Percentiles rank a stretch among this genome's conserved stretches.
Conservation (phyloP, 2,329 filamentous ascomycete genomes). For the Botrytis fabae region DNA sequence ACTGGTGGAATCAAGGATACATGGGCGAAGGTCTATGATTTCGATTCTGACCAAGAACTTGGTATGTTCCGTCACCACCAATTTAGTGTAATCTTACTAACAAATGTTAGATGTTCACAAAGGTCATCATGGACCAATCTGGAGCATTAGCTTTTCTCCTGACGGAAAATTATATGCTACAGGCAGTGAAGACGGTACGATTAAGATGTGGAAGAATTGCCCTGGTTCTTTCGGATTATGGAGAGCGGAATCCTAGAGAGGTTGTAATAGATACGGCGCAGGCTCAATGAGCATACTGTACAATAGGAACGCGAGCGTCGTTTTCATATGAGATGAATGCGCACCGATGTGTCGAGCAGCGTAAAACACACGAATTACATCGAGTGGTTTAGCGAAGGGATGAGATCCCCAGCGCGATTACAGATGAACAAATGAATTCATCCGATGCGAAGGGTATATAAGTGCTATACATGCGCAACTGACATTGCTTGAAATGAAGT, state of each 20-base stretch:
- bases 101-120: constrained; percentile 75
- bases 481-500: neutral
- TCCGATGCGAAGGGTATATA: neutral
- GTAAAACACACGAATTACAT: neutral
- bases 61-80: constrained; percentile 48
- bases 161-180: constrained; percentile 96
- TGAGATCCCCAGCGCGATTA: neutral
- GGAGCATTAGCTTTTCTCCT: constrained; percentile 92
- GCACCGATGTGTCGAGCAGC: neutral
- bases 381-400: constrained; percentile 12
- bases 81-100: constrained; percentile 27
- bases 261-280: neutral
- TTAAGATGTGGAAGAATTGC: constrained; percentile 84
- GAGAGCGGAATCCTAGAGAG: constrained; percentile 35
- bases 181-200: constrained; percentile 94
- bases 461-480: neutral
- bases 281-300: constrained; percentile 15
- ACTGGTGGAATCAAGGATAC: constrained; percentile 91
- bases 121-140: constrained; percentile 95
- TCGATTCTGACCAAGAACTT: constrained; percentile 78
- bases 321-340: neutral
- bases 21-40: constrained; percentile 93
- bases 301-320: neutral
- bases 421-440: neutral
- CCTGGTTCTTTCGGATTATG: constrained; percentile 65